phyloP scores from a whole-genome alignment of 768 basidiomycete species.

The Naematelia aurantialba region DNA sequence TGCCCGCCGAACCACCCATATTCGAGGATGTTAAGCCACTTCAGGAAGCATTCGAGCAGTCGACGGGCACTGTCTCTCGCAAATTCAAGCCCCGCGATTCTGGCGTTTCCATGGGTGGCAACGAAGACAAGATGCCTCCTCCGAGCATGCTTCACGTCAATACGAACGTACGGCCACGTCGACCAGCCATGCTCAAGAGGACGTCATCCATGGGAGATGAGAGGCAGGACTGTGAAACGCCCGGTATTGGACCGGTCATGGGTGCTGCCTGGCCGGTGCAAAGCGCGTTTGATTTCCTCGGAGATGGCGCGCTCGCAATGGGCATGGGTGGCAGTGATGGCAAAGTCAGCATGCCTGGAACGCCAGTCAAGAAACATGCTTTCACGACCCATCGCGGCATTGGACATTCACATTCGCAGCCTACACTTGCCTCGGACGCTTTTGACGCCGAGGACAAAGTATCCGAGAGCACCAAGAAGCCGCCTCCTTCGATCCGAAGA shows the following conservation, averaged over 20 bases:
- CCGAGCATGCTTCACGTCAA: constrained; percentile 9
- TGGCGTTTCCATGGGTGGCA: constrained; percentile 34
- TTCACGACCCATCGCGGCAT: constrained; percentile 9
- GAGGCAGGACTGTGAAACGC: constrained; percentile 33
- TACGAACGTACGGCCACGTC: constrained; percentile 15
- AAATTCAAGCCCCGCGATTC: constrained; percentile 49
- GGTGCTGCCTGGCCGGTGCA: constrained; percentile 37
- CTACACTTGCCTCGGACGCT: constrained; percentile 18
- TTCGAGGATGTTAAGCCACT: constrained; percentile 49
- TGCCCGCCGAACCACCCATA: constrained; percentile 41
- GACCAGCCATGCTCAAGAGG: constrained; percentile 43
- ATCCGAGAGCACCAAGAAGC: constrained; percentile 13
- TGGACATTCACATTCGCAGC: constrained; percentile 41
- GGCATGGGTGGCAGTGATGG: constrained; percentile 20
- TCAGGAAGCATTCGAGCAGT: constrained; percentile 42
- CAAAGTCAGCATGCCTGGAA: constrained; percentile 47
- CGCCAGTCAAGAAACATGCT: constrained; percentile 43
- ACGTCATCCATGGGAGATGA: constrained; percentile 46
- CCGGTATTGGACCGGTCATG: constrained; percentile 26
- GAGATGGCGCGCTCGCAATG: constrained; percentile 22
- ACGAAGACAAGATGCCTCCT: constrained; percentile 1
- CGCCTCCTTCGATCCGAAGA: constrained; percentile 2
- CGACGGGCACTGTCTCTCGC: constrained; percentile 24
- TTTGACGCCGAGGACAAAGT: not conserved
- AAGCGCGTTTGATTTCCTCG: constrained; percentile 38